Evolutionary conservation across 1,284 basidiomycete species (phyloP).

Genomic region (Pseudozyma tsukubaensis): DNA sequence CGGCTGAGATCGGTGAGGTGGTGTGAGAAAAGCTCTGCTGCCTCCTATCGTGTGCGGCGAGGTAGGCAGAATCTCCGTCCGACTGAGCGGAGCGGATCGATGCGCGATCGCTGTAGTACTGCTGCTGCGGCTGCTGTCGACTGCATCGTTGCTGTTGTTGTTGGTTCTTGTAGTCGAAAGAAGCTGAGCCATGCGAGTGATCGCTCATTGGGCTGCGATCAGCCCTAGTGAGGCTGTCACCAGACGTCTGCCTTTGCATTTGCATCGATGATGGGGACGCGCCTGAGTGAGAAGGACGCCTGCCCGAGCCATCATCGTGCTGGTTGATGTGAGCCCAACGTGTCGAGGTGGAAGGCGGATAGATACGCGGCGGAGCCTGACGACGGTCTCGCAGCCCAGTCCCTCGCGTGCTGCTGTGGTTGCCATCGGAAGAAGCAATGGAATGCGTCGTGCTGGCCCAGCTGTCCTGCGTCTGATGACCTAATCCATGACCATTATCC

Average conservation of each 20-base stretch:
- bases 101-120: constrained; percentile 1
- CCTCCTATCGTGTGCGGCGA: background rate
- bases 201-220: constrained; percentile 38
- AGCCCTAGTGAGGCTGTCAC: constrained; percentile 28
- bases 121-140: constrained; percentile 4
- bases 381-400: constrained; percentile 50
- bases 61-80: constrained; percentile 4
- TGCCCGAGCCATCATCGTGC: constrained; percentile 23
- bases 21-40: background rate
- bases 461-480: constrained; percentile 40
- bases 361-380: constrained; percentile 55
- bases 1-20: background rate
- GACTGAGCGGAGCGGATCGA: constrained; percentile 13
- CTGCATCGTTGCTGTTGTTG: background rate
- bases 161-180: constrained; percentile 3
- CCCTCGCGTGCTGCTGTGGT: constrained; percentile 14
- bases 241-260: constrained; percentile 29
- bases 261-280: constrained; percentile 16
- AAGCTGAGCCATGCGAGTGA: constrained; percentile 15
- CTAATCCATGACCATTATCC: constrained; percentile 15
- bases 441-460: constrained; percentile 37
- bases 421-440: constrained; percentile 36
- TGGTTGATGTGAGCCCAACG: constrained; percentile 36
- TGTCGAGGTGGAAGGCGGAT: constrained; percentile 50
- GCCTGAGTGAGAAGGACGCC: constrained; percentile 23